phyloP scores from a whole-genome alignment of 2,329 filamentous ascomycete species.

The Pezicula rhizophila region DNA sequence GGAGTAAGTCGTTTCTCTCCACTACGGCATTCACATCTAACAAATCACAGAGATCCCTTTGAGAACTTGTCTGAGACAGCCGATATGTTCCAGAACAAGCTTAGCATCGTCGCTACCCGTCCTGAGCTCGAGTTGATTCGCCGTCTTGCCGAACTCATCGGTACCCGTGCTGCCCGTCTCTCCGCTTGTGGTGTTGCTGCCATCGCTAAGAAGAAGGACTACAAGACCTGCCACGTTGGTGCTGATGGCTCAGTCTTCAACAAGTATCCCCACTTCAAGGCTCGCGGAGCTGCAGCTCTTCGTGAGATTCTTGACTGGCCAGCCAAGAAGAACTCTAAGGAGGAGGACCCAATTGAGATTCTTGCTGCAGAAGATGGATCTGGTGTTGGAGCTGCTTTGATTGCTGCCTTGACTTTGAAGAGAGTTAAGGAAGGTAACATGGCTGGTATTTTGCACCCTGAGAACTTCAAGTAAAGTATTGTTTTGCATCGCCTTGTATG shows the following conservation, averaged over 20 bases:
- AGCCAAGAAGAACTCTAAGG: conserved; percentile 58
- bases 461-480: conserved; percentile 46
- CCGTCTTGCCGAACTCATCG: conserved; percentile 86
- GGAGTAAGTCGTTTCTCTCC: conserved; percentile 49
- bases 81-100: conserved; percentile 72
- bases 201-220: conserved; percentile 94
- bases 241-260: conserved; percentile 98
- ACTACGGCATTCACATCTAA: neutral
- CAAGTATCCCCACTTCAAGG: conserved; percentile 98
- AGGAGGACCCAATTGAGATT: conserved; percentile 83
- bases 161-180: conserved; percentile 85
- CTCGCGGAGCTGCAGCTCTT: conserved; percentile 79
- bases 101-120: conserved; percentile 63
- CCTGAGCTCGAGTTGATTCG: conserved; percentile 86
- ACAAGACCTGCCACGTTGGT: conserved; percentile 83
- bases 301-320: conserved; percentile 96
- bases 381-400: conserved; percentile 93
- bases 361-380: conserved; percentile 90
- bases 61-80: conserved; percentile 89
- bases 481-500: neutral
- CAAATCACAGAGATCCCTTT: conserved; percentile 67
- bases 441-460: conserved; percentile 58
- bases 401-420: conserved; percentile 69
- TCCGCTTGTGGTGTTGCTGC: conserved; percentile 93
- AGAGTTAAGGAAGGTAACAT: conserved; percentile 57